Percentiles rank a stretch among this genome's conserved stretches.
Evolutionary conservation across 202 grass and related monocot species (phyloP).

Genomic region (Miscanthus sacchariflorus): DNA sequence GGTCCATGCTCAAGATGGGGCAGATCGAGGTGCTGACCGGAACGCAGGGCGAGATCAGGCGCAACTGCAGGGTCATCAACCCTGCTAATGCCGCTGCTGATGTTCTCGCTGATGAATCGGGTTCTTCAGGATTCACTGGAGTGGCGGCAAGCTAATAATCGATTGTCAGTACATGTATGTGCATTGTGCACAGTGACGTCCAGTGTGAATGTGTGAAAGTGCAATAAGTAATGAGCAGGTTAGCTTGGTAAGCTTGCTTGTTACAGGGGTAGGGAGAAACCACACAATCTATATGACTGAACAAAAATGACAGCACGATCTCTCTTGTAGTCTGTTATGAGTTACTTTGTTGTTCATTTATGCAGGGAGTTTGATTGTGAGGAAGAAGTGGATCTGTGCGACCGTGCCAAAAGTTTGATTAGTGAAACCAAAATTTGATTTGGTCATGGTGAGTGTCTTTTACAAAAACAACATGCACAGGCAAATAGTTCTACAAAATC

Average conservation of each 20-base stretch:
- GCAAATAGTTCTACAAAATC: no score
- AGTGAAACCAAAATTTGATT: no score
- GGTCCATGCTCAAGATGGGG: slow-evolving; percentile 82
- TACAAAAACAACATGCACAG: no score
- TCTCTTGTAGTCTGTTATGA: neutral
- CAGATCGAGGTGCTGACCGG: slow-evolving; percentile 55
- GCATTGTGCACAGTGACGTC: neutral
- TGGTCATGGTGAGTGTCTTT: no score
- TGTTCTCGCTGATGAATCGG: neutral
- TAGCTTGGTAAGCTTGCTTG: neutral
- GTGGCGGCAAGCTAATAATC: slow-evolving; percentile 48
- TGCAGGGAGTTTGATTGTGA: neutral
- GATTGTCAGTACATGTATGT: neutral
- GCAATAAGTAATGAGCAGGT: slow-evolving; percentile 23
- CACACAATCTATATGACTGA: neutral
- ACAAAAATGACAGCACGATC: neutral
- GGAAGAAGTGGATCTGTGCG: neutral
- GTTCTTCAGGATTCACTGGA: slow-evolving; percentile 3
- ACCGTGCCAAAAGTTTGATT: neutral
- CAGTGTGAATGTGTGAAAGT: slow-evolving; percentile 24
- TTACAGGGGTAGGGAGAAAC: neutral
- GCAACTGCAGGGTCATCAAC: slow-evolving; percentile 73
- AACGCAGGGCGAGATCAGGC: slow-evolving; percentile 66
- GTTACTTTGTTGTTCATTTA: slow-evolving; percentile 5
- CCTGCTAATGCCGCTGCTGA: neutral